Base-by-base conservation (phyloP, 345 rosid species). In the Citrus hindsii region DNA sequence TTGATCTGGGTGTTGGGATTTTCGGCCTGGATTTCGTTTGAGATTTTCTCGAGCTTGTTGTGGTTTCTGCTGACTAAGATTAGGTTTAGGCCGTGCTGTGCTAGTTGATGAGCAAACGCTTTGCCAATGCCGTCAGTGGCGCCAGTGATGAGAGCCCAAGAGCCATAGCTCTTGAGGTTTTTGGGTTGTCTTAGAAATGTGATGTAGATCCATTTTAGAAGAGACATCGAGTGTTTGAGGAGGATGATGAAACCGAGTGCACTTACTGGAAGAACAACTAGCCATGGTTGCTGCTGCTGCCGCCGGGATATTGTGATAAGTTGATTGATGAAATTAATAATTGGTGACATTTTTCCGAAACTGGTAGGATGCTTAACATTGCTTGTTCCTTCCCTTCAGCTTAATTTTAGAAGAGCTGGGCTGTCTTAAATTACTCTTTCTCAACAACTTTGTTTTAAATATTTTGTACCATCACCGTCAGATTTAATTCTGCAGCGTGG, bases 91-190 rank as follows among this genome's bases (percentile, higher is more conserved):
- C 95, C 97, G 28, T 76, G 80, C 71, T 68, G 76, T 27, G 97
- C 97, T 21, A 94, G 84, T 48, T 86, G 88, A 71, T 40, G 73
- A 73, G 97, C 93, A 38, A 92, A 89, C 79, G 96, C 97, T 46
- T 76, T 91, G 32, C 99, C 99, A 30, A 94, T 92, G 35, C 99
- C 99, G 16, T 91, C 91, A 0, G 99, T 90, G 78, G 97, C 87
- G 64, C 97, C 99, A 1, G 98, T 96, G 84, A 96, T 74, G 56
- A 94, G 79, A 67, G 94, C 98, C 99, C 99, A 94, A 6, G 95
- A 83, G 35, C 99, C 97, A 73, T 92, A 96, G n/a, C 33, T 58
- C 55, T 75, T 80, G 71, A 92, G 89, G 74, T 88, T 82, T 42
- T 78, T 89, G 21, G 86, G 80, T 46, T 83, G 76, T 67, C 92